phyloP scores from a whole-genome alignment of 192 early-diverging fungal species.

The Linderina pennispora region DNA sequence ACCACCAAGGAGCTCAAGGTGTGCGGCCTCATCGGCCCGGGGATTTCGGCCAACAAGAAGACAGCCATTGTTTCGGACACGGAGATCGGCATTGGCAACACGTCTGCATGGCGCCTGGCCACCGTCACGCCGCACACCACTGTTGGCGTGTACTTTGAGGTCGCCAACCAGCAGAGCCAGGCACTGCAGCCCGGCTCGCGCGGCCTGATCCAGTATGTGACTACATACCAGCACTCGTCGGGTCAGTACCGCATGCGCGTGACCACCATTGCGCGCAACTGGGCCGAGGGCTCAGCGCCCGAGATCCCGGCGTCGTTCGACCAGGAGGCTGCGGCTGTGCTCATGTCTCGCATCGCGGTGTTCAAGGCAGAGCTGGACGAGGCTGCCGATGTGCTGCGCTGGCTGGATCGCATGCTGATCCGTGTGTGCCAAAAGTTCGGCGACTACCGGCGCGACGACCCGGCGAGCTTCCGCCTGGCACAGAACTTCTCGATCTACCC shows the following conservation, averaged over 20 bases:
- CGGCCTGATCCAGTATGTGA: constrained; percentile 92
- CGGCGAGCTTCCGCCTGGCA: constrained; percentile 79
- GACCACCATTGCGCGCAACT: constrained; percentile 90
- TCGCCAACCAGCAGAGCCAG: constrained; percentile 81
- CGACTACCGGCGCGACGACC: constrained; percentile 94
- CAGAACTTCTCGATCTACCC: constrained; percentile 98
- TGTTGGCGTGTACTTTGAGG: constrained; percentile 92
- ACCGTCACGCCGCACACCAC: constrained; percentile 81
- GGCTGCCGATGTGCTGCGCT: constrained; percentile 91
- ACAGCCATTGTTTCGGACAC: constrained; percentile 89
- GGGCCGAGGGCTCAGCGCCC: constrained; percentile 74
- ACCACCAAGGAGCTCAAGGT: constrained; percentile 93
- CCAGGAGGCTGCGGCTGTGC: constrained; percentile 94
- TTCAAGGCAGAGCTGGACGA: constrained; percentile 98
- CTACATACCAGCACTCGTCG: constrained; percentile 92
- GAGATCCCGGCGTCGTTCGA: constrained; percentile 91
- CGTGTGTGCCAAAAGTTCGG: constrained; percentile 97
- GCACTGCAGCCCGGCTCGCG: constrained; percentile 73
- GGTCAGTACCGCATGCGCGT: constrained; percentile 88
- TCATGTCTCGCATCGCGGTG: constrained; percentile 95
- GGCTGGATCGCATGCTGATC: constrained; percentile 98
- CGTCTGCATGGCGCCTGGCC: constrained; percentile 94
- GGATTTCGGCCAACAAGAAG: constrained; percentile 86
- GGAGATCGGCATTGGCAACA: constrained; percentile 96
- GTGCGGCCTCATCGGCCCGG: constrained; percentile 96